Evolutionary conservation across 768 basidiomycete genomes (phyloP), one percentile per base, ranked within the genome.

Genomic region (Suillus paluster): DNA sequence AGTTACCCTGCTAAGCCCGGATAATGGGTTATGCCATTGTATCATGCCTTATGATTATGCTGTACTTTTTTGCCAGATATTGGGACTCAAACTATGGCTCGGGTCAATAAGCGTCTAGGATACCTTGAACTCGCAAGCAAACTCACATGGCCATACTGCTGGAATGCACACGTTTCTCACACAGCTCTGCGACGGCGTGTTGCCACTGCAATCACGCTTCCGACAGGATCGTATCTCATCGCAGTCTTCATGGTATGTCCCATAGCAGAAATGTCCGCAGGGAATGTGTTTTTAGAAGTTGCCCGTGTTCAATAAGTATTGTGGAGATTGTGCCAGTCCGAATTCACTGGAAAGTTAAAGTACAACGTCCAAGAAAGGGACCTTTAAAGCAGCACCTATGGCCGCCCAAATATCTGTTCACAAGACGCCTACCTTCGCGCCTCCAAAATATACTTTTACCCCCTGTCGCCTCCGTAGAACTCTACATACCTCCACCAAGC

Each of bases 391-490:
- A 62, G 44, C 33, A 67, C 64, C 57, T 65, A 76, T 75, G 74
- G 63, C 75, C 58, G 27, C 63, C 12, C 64, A 66, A 57, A 57
- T 57, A 27, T 67, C 45, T 45, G 36, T 58, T 49, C 71, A 70
- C 63, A 68, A 30, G 61, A 67, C 67, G 1, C 61, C 59, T 45
- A 48, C 58, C 36, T 91, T 91, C 73, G 87, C 84, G n/a, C 89
- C 89, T 3, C 82, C 83, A 45, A 80, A 85, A 67, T 93, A 92
- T 68, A 68, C 81, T 27, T 92, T 93, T 64, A 84, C 88, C 23
- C 81, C 82, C 53, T 83, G 90, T 68, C 88, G 89, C 57, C 84
- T 93, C 57, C 70, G 77, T 61, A 79, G 76, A 41, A 79, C 79
- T 56, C 84, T 91, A 44, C 84, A 81, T 30, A 84, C 90, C 70